Evolutionary conservation across 108 stramenopile genomes (phyloP).

Genomic region (Fragilaria crotonensis): DNA sequence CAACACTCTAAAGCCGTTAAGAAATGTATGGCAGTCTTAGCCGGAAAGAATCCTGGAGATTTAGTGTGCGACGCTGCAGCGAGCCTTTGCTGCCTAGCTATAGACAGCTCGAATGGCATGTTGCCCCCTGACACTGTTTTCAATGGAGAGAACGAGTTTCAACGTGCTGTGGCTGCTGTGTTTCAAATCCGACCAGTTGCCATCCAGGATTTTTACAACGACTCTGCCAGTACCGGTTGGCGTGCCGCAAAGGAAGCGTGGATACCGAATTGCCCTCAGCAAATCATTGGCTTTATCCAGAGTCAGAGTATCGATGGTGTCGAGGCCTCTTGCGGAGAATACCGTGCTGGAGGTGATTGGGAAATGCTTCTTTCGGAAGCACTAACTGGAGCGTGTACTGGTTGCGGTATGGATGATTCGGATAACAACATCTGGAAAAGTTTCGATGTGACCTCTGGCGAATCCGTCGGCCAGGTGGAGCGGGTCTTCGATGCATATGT

Average conservation of each 20-base stretch:
- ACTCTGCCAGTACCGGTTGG: background rate
- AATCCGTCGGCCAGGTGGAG: background rate
- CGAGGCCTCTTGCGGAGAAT: conserved; percentile 34
- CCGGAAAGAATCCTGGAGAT: background rate
- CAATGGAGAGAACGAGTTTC: background rate
- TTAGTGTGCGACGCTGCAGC: background rate
- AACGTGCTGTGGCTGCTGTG: background rate
- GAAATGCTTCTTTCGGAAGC: conserved; percentile 52
- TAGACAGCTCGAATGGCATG: background rate
- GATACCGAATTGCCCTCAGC: conserved; percentile 38
- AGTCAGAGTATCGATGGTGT: conserved; percentile 19
- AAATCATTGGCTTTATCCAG: conserved; percentile 32
- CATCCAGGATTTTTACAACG: background rate
- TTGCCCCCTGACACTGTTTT: background rate
- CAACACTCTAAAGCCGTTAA: conserved; percentile 10
- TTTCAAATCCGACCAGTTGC: background rate
- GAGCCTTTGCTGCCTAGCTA: background rate
- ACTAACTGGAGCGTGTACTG: conserved; percentile 30
- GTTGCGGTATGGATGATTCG: conserved; percentile 12
- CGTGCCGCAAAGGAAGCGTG: conserved; percentile 19
- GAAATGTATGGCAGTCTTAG: background rate
- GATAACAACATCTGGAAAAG: background rate
- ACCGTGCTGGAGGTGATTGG: conserved; percentile 71
- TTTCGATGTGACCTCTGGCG: background rate
- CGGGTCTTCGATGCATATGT: background rate